Base-by-base conservation (phyloP, 2,329 filamentous ascomycete genomes). In the Colletotrichum sp. region DNA sequence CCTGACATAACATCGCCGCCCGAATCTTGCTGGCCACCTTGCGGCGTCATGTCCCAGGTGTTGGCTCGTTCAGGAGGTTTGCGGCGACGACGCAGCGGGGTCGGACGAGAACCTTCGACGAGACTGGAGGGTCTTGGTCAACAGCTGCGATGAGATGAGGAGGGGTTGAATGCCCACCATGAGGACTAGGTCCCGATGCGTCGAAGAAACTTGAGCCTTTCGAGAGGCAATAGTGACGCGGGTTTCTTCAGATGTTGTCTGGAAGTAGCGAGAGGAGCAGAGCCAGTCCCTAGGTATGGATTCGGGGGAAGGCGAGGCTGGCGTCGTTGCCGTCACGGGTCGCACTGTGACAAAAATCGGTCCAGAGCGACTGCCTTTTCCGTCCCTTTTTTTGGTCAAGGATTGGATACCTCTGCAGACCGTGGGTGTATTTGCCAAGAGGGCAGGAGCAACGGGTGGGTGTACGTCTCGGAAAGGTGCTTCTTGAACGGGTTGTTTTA, bases 41-140 rank as follows among this genome's bases (percentile, higher is more conserved):
- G 64, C 39, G 69, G 49, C 30, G 36, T 24, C 73, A 73, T 76
- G 4, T 52, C 69, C 32, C 26, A 32, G n/a, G 32, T 67, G 26
- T 60, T 44, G 9, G 36, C n/a, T 63, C 36, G 12, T 68, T 74
- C 73, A 74, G 32, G 74, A 36, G 26, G 65, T 62, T 74, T 74
- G 69, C 64, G 60, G 55, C 69, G 64, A 34, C 60, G 30, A 57
- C 66, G 72, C 72, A 62, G 62, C 30, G 63, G 67, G n/a, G 67
- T 64, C 66, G 75, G 34, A 59, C 36, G 60, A 49, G 66, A 32
- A 62, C 39, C 71, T 76, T 63, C 44, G 57, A 68, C 71, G 75
- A 77, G 75, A 77, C 75, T 77, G 60, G 66, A 71, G 57, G 44
- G 16, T 67, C 18, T n/a, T 67, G 30, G 62, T 77, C 69, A 76